Base-by-base conservation (phyloP, 139 green algal species). In the Dunaliella primolecta region DNA sequence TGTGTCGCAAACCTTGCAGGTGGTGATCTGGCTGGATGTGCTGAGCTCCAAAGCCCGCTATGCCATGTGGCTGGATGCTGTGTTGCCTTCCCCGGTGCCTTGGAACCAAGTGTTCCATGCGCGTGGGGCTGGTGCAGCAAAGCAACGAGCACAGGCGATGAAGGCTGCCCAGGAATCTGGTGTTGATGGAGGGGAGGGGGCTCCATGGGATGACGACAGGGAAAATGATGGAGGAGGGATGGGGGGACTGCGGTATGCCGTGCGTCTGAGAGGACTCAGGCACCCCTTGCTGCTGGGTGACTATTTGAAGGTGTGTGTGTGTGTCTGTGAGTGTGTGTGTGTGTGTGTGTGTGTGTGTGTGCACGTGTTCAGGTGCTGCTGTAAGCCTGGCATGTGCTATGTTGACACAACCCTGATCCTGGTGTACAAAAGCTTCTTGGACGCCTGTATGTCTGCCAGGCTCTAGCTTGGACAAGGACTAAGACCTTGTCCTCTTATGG, bases 201-300 rank as follows among this genome's bases (percentile, higher is more conserved):
- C 11, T 3, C 37, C 11, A 1, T 38, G 79, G 79, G 79, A 75
- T 1, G 46, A 30, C 2, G n/a, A n/a, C 24, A 38, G 11, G 78
- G 75, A 80, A 24, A 32, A 2, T 3, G 75, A 80, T n/a, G 31
- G 30, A 21, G 31, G 30, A 21, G 30, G 2, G 75, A 32, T 3
- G 38, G 75, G 75, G 31, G 30, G 84, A 2, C 70, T 78, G 70
- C 76, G 82, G 0, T 88, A 87, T 57, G 71, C 78, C n/a, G 87
- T 96, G 79, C 82, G 90, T 21, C 86, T 96, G 21, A 81, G 86
- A 2, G 76, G 82, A 25, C 83, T 95, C 29, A 84, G 90, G 55
- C 94, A 98, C 86, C 95, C 94, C 1, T 88, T 98, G 89, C 89
- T 98, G 88, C 86, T 93, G 80, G 95, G 85, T 0, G 81, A 91